phyloP scores from a whole-genome alignment of 1,284 basidiomycete genomes.

The Mrakiaceae sp. region DNA sequence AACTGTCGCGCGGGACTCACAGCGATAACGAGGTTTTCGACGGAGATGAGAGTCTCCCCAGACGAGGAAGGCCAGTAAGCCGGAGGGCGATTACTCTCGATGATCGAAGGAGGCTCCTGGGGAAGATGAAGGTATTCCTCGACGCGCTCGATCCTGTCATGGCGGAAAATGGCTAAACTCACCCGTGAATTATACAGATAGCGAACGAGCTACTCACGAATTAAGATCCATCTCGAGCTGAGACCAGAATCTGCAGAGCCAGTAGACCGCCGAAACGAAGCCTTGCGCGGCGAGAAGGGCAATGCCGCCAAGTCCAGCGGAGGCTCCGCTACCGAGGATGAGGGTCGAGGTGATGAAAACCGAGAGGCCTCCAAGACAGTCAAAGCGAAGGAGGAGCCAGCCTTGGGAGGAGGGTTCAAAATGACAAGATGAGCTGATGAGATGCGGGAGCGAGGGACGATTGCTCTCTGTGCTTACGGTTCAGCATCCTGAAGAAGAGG shows the following conservation, averaged over 20 bases:
- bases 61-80: slow-evolving; percentile 60
- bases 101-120: slow-evolving; percentile 64
- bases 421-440: slow-evolving; percentile 29
- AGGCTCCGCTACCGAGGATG: slow-evolving; percentile 54
- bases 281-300: slow-evolving; percentile 57
- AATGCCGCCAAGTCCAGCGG: slow-evolving; percentile 66
- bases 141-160: slow-evolving; percentile 59
- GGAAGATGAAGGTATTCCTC: slow-evolving; percentile 81
- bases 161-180: too few relatives aligned
- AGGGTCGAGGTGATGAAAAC: slow-evolving; percentile 65
- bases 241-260: slow-evolving; percentile 34
- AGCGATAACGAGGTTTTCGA: background rate
- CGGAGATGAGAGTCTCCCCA: background rate
- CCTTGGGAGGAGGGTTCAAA: slow-evolving; percentile 10
- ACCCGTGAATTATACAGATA: too few relatives aligned
- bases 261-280: slow-evolving; percentile 33
- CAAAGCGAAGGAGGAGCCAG: slow-evolving; percentile 39
- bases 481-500: too few relatives aligned
- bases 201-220: too few relatives aligned
- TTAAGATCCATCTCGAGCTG: slow-evolving; percentile 32
- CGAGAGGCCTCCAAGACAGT: slow-evolving; percentile 59
- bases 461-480: background rate
- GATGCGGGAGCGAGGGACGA: too few relatives aligned
- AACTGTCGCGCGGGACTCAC: too few relatives aligned
- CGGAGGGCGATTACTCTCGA: slow-evolving; percentile 55